Percentiles rank a stretch among this genome's conserved stretches.
phyloP scores from a whole-genome alignment of 805 yeast genomes.

The Pachysolen tannophilus region DNA sequence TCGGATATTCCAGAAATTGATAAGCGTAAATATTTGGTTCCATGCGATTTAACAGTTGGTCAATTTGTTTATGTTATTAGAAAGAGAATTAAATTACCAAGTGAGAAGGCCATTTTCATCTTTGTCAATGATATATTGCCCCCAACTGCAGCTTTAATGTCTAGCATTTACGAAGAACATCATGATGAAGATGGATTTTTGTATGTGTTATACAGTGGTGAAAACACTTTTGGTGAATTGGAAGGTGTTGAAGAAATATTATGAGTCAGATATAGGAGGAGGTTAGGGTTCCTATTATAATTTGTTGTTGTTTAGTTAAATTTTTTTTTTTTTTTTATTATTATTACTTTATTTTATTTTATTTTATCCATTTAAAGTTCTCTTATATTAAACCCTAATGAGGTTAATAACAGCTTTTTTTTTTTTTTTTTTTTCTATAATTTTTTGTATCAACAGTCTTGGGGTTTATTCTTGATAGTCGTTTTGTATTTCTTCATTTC shows the following conservation, averaged over 20 bases:
- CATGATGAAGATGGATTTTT: constrained; percentile 97
- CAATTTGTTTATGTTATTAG: constrained; percentile 97
- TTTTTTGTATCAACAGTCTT: no score
- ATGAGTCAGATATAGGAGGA: no score
- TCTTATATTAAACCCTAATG: neutral
- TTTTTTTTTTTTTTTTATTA: neutral
- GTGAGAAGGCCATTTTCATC: constrained; percentile 96
- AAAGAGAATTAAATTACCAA: constrained; percentile 89
- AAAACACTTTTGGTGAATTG: constrained; percentile 82
- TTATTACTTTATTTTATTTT: neutral
- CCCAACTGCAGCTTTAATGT: constrained; percentile 96
- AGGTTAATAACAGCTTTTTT: no score
- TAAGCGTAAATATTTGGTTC: constrained; percentile 94
- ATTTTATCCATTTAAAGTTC: neutral
- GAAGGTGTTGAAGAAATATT: constrained; percentile 19
- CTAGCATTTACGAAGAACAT: constrained; percentile 91
- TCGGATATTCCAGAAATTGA: constrained; percentile 94
- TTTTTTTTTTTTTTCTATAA: no score
- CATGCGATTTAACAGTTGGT: constrained; percentile 93
- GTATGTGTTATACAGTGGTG: constrained; percentile 94
- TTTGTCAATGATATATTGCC: constrained; percentile 96
- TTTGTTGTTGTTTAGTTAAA: constrained; percentile 4
- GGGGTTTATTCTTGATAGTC: no score
- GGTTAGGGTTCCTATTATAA: no score
- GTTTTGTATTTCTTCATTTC: no score